Conservation (phyloP, 805 yeast species). For the Pichia deserticola region DNA sequence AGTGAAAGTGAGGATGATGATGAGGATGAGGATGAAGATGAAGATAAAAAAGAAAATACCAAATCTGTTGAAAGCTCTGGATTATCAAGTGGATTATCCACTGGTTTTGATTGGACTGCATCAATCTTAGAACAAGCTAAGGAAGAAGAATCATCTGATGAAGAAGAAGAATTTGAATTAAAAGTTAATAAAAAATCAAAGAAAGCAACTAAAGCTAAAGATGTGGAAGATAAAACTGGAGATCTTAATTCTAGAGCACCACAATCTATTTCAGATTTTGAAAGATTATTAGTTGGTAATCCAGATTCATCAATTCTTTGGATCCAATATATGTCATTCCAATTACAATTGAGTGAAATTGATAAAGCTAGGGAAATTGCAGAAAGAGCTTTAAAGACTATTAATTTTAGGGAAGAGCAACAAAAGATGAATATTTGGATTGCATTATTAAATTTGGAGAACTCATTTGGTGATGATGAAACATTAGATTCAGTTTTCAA, state of each 20-base stretch:
- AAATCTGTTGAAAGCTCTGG: constrained; percentile 19
- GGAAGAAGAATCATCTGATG: constrained; percentile 43
- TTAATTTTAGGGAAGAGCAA: constrained; percentile 82
- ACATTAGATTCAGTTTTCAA: constrained; percentile 73
- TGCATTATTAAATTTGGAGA: constrained; percentile 89
- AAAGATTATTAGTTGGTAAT: constrained; percentile 81
- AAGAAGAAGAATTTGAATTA: constrained; percentile 36
- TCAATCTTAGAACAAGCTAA: constrained; percentile 76
- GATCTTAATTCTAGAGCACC: constrained; percentile 82
- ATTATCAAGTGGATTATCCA: constrained; percentile 53
- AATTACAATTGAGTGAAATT: constrained; percentile 85
- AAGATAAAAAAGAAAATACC: constrained; percentile 24
- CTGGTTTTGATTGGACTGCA: constrained; percentile 96
- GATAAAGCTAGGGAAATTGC: constrained; percentile 94
- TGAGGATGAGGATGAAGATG: constrained; percentile 18
- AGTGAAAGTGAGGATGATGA: constrained; percentile 19
- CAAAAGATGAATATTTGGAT: constrained; percentile 95
- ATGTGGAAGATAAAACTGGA: constrained; percentile 74
- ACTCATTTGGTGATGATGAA: constrained; percentile 83
- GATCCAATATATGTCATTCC: constrained; percentile 99
- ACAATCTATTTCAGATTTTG: constrained; percentile 86
- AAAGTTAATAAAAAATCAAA: constrained; percentile 35
- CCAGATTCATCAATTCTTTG: constrained; percentile 91
- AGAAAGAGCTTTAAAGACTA: constrained; percentile 85
- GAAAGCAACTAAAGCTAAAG: constrained; percentile 34